Percentiles rank a stretch among this genome's conserved stretches.
Evolutionary conservation across 306 rosid species (phyloP).

Genomic region (Morella rubra): DNA sequence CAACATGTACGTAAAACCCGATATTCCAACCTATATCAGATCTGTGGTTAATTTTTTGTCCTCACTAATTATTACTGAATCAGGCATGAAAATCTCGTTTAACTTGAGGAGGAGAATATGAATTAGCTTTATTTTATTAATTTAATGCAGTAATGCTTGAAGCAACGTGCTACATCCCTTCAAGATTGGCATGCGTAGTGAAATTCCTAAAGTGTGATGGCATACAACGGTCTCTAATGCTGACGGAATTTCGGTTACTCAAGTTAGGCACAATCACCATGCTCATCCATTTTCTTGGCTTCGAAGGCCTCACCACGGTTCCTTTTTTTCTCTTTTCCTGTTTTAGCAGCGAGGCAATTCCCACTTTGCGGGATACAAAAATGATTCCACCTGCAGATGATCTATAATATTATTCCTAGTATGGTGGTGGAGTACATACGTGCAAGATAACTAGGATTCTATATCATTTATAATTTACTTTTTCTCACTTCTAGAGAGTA

Average conservation of each 20-base stretch:
- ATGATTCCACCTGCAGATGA: no score
- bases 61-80: not conserved
- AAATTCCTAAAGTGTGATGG: not conserved
- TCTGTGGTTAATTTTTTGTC: no score
- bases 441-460: no score
- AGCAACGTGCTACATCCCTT: slow-evolving; percentile 3
- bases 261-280: not conserved
- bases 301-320: not conserved
- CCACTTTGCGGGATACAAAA: not conserved
- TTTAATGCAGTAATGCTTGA: not conserved
- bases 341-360: not conserved
- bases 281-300: not conserved
- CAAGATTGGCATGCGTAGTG: not conserved
- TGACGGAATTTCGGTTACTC: not conserved
- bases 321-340: not conserved
- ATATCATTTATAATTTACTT: no score
- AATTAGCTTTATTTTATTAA: not conserved
- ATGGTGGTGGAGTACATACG: no score
- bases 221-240: no score
- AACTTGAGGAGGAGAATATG: not conserved
- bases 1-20: no score
- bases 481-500: no score
- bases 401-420: no score
- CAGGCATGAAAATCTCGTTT: not conserved
- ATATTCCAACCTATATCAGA: no score